Conservation (phyloP, 805 yeast species). For the Cyberlindnera misumaiensis region DNA sequence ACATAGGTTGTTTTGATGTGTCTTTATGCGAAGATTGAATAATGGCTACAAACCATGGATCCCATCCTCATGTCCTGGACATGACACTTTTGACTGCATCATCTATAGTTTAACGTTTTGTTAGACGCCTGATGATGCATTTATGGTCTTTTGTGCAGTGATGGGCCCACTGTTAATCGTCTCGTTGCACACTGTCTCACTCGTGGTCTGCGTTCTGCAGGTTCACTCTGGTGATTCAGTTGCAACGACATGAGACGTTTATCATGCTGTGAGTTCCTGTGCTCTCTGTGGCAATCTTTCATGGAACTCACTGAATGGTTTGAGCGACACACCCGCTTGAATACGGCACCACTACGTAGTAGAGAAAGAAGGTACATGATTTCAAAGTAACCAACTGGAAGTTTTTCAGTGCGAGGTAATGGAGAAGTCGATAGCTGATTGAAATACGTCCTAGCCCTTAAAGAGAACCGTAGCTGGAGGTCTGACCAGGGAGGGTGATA, state of each 20-base stretch:
- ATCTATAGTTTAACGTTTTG: slow-evolving; percentile 3
- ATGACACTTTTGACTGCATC: background rate
- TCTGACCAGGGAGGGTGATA: slow-evolving; percentile 11
- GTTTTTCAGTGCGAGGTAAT: no score
- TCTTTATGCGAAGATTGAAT: slow-evolving; percentile 25
- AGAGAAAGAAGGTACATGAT: no score
- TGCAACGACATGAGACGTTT: no score
- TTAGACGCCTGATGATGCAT: background rate
- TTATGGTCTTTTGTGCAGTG: background rate
- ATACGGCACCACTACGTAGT: no score
- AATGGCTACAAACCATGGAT: slow-evolving; percentile 1
- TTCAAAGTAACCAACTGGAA: no score
- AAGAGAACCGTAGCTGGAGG: slow-evolving; percentile 21
- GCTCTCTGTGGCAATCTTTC: no score
- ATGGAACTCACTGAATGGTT: no score
- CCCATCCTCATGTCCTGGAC: background rate
- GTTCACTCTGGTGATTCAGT: no score
- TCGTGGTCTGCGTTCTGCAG: background rate
- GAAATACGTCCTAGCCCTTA: slow-evolving; percentile 2
- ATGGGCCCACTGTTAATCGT: background rate
- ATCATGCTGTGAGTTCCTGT: no score
- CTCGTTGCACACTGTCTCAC: no score
- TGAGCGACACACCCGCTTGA: no score
- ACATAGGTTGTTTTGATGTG: slow-evolving; percentile 26
- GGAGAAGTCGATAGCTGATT: no score